Base-by-base conservation (phyloP, 352 stramenopile species). In the Phytopythium vexans region DNA sequence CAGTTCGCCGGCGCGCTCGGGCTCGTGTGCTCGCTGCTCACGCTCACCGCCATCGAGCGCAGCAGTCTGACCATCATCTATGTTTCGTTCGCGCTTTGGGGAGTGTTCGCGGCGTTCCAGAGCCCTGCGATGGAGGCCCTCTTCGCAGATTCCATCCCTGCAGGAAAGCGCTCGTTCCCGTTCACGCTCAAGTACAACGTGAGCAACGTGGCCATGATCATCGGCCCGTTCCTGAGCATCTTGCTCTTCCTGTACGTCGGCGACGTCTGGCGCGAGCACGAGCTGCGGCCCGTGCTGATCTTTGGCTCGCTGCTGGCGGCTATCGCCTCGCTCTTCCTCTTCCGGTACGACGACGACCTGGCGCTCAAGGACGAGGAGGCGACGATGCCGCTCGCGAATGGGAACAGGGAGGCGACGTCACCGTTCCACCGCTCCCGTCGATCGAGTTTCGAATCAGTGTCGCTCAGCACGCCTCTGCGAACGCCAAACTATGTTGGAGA, bases 111-210 rank as follows among this genome's bases (percentile, higher is more conserved):
- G 6, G 80, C 80, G 15, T 82, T 88, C 52, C 75, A 90, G 50
- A 81, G 66, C 48, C 80, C 80, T 3, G 75, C 80, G 7, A 77
- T 90, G 60, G 80, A 90, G 45, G 80, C 80, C 38, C 60, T 90
- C 3, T 90, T 90, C 51, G 80, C 80, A 14, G 80, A 90, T 36
- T 90, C 80, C 16, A 85, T 90, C 49, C 77, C 74, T 47, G 68
- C 82, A 40, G 77, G 80, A 40, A 67, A 72, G 41, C 68, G 80
- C 12, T 87, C 77, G 50, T 86, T 75, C 45, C 80, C 80, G 1
- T 83, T 88, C 58, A 88, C 82, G 71, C 82, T 90, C 73, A 90
- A 90, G 69, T 88, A 88, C 74, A 85, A 86, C 52, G 70, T 88
- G 41, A 79, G 70, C 66, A 90, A 88, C 49, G 49, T 88, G 14